Evolutionary conservation across 148 eudicot genomes (phyloP).

Genomic region (Cornus controversa): DNA sequence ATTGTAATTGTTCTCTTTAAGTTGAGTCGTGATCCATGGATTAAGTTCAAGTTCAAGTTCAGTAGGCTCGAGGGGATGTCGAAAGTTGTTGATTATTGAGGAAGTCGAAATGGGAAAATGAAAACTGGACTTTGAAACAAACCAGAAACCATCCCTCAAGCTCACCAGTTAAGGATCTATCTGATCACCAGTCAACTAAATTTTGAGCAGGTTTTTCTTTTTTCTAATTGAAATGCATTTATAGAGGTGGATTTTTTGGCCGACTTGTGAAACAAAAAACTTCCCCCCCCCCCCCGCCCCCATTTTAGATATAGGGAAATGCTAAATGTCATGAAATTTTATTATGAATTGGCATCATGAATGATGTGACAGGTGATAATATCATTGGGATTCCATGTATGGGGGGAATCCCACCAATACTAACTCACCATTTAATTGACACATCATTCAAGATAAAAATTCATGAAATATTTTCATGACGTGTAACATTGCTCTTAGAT

Average conservation of each 20-base stretch:
- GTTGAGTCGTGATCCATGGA: neutral
- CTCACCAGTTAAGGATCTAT: neutral
- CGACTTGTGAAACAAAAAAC: neutral
- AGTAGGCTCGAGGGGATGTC: neutral
- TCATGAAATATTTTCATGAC: too few relatives aligned
- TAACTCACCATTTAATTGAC: too few relatives aligned
- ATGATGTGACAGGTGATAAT: too few relatives aligned
- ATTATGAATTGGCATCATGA: too few relatives aligned
- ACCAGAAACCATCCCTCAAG: neutral
- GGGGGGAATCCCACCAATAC: too few relatives aligned
- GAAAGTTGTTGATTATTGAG: too few relatives aligned
- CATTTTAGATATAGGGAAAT: too few relatives aligned
- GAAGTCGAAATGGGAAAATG: neutral
- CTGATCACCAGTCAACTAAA: neutral
- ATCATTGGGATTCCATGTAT: too few relatives aligned
- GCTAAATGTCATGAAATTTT: too few relatives aligned
- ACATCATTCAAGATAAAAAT: too few relatives aligned
- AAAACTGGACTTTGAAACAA: neutral
- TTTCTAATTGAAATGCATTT: neutral
- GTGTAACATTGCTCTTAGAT: too few relatives aligned
- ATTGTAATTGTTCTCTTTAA: slow-evolving; percentile 1
- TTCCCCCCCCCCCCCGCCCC: too few relatives aligned
- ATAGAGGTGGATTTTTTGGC: neutral
- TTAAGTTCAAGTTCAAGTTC: neutral
- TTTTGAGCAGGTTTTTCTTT: neutral